Percentiles rank a stretch among this genome's conserved stretches.
These are phyloP conservation scores for Amaranthus tricolor DNA, from an alignment of 179 eudicot species.

Conservation along the genomic window DNA sequence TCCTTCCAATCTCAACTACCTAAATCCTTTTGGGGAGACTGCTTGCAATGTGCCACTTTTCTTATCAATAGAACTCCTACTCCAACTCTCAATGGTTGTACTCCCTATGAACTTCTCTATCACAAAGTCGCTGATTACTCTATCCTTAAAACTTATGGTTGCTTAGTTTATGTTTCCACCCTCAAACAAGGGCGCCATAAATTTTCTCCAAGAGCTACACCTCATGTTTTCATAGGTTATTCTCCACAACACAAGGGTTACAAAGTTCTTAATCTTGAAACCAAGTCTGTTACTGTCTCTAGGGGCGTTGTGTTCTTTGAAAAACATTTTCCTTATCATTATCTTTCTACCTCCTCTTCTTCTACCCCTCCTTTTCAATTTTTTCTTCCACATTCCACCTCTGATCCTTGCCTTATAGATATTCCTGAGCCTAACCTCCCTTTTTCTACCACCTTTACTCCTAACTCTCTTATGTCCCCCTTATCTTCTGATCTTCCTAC, in stretches of 20 bases:
- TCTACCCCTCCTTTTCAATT: not conserved
- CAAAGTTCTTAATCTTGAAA: not conserved
- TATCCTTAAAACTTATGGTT: not conserved
- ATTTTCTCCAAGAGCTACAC: not conserved
- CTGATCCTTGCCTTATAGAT: too few species aligned
- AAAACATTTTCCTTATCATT: not conserved
- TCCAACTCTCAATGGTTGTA: not conserved
- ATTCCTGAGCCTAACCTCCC: too few species aligned
- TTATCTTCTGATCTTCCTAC: too few species aligned
- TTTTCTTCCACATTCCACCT: not conserved
- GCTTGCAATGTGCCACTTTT: not conserved
- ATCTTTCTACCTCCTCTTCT: not conserved
- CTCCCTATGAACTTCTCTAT: not conserved
- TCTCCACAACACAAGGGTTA: conserved; percentile 1
- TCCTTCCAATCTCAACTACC: not conserved
- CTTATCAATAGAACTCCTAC: not conserved
- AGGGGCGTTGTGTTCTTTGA: conserved; percentile 1
- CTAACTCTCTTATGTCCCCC: not conserved
- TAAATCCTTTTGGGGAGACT: not conserved
- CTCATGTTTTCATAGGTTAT: not conserved
- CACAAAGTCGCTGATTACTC: not conserved
- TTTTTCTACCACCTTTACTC: too few species aligned
- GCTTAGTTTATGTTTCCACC: not conserved
- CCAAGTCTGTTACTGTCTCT: not conserved
- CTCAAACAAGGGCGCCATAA: not conserved